A percentile compares a stretch with the other conserved stretches of the same genome.
These are phyloP conservation scores for Dacryopinax primogenitus DNA, from an alignment of 768 basidiomycete species.

Conservation along the genomic window DNA sequence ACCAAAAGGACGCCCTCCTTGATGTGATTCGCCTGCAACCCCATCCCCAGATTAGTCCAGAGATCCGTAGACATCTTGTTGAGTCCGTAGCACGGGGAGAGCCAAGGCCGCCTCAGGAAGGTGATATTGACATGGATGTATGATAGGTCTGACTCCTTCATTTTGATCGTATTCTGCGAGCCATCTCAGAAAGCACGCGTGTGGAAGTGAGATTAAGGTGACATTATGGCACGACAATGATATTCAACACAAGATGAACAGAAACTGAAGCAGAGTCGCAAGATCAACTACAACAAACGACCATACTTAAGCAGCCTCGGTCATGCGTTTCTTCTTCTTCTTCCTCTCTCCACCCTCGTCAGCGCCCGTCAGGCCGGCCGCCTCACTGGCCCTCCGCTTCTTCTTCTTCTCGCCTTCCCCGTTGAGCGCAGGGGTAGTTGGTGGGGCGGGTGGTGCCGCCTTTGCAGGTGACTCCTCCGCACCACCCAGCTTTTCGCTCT, in stretches of 20 bases:
- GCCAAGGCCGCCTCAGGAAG: conserved; percentile 24
- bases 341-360: conserved; percentile 26
- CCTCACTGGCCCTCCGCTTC: conserved; percentile 28
- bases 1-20: conserved; percentile 94
- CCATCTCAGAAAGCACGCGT: neutral
- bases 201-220: neutral
- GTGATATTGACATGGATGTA: conserved; percentile 11
- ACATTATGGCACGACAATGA: neutral
- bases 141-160: neutral
- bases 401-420: conserved; percentile 25
- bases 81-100: conserved; percentile 28
- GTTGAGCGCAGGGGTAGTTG: conserved; percentile 13
- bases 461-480: conserved; percentile 19
- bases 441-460: neutral
- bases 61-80: conserved; percentile 67
- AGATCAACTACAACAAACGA: neutral
- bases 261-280: neutral
- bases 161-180: neutral
- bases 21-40: conserved; percentile 79
- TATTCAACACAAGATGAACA: conserved; percentile 8
- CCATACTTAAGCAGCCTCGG: conserved; percentile 9
- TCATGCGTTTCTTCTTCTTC: conserved; percentile 26
- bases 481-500: conserved; percentile 55
- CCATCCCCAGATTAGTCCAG: conserved; percentile 76
- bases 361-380: conserved; percentile 12